phyloP scores from a whole-genome alignment of 2,329 filamentous ascomycete species.

The Cladosporium sp. region DNA sequence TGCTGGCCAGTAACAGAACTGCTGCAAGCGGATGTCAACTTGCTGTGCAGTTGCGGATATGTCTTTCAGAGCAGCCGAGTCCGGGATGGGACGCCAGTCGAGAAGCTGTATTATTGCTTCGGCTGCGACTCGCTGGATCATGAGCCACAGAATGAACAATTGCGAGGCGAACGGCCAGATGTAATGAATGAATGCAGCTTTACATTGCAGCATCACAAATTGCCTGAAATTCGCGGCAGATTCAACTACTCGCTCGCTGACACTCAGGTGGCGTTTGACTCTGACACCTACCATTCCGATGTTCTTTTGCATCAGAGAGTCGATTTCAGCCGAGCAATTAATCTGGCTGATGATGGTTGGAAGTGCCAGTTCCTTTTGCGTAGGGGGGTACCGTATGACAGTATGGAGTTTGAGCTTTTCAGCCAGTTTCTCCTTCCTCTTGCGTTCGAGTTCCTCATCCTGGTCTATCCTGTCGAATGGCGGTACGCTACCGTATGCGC shows the following conservation, averaged over 20 bases:
- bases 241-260: slow-evolving; percentile 89
- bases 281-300: slow-evolving; percentile 77
- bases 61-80: slow-evolving; percentile 83
- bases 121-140: slow-evolving; percentile 73
- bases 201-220: slow-evolving; percentile 62
- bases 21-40: slow-evolving; percentile 91
- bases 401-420: slow-evolving; percentile 87
- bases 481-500: slow-evolving; percentile 31
- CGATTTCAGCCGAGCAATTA: slow-evolving; percentile 91
- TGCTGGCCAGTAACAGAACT: slow-evolving; percentile 98
- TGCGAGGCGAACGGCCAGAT: slow-evolving; percentile 69
- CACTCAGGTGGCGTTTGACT: slow-evolving; percentile 78
- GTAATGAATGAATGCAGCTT: slow-evolving; percentile 67
- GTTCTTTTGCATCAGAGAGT: slow-evolving; percentile 81
- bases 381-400: slow-evolving; percentile 69
- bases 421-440: slow-evolving; percentile 62
- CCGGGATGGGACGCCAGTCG: slow-evolving; percentile 76
- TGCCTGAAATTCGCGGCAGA: slow-evolving; percentile 84
- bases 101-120: slow-evolving; percentile 74
- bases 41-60: slow-evolving; percentile 95
- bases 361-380: slow-evolving; percentile 76
- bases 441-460: slow-evolving; percentile 64
- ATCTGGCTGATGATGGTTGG: slow-evolving; percentile 83
- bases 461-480: slow-evolving; percentile 59
- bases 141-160: slow-evolving; percentile 69